Evolutionary conservation across 2,329 filamentous ascomycete species (phyloP).

Genomic region (Arthroderma sp.): DNA sequence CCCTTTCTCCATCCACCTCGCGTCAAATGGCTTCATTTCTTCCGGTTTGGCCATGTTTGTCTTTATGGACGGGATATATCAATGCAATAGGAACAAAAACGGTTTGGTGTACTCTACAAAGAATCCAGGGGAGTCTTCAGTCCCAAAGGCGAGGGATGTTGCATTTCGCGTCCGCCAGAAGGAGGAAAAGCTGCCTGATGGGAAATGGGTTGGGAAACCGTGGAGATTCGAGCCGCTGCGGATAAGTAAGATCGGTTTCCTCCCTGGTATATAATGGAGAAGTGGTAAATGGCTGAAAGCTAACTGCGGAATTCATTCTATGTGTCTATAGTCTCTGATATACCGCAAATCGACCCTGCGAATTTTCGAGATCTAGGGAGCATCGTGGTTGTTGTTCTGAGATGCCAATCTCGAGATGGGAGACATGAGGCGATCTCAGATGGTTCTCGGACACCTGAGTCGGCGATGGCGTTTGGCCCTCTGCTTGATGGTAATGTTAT

Average conservation of each 20-base stretch:
- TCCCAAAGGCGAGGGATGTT: constrained; percentile 25
- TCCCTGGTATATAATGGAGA: background rate
- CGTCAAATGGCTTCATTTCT: constrained; percentile 38
- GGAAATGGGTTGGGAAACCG: constrained; percentile 37
- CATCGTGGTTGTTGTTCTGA: constrained; percentile 19
- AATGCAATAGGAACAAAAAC: constrained; percentile 42
- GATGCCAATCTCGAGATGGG: constrained; percentile 11
- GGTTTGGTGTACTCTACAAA: constrained; percentile 18
- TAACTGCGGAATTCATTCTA: background rate
- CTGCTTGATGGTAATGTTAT: constrained; percentile 12
- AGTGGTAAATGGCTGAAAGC: background rate
- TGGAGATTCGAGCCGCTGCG: constrained; percentile 42
- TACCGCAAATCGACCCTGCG: constrained; percentile 6
- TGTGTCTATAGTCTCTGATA: constrained; percentile 4
- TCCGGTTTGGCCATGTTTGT: constrained; percentile 42
- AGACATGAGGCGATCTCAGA: constrained; percentile 1
- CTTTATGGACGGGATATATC: constrained; percentile 45
- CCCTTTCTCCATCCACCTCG: constrained; percentile 38
- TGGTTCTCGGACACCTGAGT: constrained; percentile 9
- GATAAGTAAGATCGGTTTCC: constrained; percentile 25
- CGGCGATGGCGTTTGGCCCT: constrained; percentile 14
- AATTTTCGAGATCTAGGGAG: constrained; percentile 15
- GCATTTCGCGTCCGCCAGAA: constrained; percentile 42
- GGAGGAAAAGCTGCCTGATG: constrained; percentile 36
- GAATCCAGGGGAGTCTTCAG: constrained; percentile 12